Percentiles rank a stretch among this genome's conserved stretches.
These are phyloP conservation scores for Suhomyces tanzawaensis DNA, from an alignment of 805 yeast species.

Conservation along the genomic window DNA sequence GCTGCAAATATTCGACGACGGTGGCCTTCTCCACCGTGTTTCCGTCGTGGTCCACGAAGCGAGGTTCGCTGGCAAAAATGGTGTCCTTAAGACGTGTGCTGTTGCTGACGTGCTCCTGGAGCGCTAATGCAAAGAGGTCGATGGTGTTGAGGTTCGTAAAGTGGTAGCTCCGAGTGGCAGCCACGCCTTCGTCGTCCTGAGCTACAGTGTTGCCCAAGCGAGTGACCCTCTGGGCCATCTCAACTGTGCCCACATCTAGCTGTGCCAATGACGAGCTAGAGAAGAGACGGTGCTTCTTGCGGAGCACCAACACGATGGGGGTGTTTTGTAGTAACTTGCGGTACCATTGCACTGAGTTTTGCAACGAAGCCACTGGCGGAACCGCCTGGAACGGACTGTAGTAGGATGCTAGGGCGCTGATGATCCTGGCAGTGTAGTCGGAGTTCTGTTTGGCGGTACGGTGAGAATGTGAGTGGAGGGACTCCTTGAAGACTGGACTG, in stretches of 20 bases:
- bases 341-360: slow-evolving; percentile 30
- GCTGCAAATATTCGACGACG: too few relatives aligned
- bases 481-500: slow-evolving; percentile 1
- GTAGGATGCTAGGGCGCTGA: slow-evolving; percentile 25
- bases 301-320: slow-evolving; percentile 30
- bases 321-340: slow-evolving; percentile 23
- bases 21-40: not conserved
- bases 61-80: not conserved
- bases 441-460: slow-evolving; percentile 18
- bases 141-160: slow-evolving; percentile 27
- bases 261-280: slow-evolving; percentile 22
- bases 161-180: slow-evolving; percentile 25
- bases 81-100: not conserved
- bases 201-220: slow-evolving; percentile 10
- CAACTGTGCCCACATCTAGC: slow-evolving; percentile 19
- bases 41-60: not conserved
- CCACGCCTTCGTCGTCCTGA: slow-evolving; percentile 8
- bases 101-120: slow-evolving; percentile 2
- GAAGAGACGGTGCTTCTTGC: slow-evolving; percentile 27
- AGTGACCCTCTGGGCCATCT: slow-evolving; percentile 13
- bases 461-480: slow-evolving; percentile 9
- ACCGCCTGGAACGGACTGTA: slow-evolving; percentile 18
- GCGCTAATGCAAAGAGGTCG: slow-evolving; percentile 31
- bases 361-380: slow-evolving; percentile 9
- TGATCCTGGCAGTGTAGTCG: slow-evolving; percentile 24